These are phyloP conservation scores for Aspergillus uvarum DNA, from an alignment of 2,329 filamentous ascomycete species.

Conservation along the genomic window DNA sequence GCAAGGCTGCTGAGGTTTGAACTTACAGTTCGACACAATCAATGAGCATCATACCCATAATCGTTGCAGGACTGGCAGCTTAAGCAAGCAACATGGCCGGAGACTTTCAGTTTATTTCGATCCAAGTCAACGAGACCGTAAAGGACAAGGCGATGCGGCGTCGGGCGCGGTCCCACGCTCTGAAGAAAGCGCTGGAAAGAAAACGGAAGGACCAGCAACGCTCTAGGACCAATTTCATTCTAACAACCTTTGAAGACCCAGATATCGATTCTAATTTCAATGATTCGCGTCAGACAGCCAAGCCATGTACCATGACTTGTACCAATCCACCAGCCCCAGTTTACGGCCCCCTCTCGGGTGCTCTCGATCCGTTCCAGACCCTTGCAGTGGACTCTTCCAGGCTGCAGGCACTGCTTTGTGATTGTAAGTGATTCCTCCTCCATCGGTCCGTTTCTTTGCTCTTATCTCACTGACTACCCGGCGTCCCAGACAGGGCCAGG, in stretches of 20 bases:
- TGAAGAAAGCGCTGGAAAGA: constrained; percentile 1
- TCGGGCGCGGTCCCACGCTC: constrained; percentile 3
- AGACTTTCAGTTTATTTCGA: constrained; percentile 4
- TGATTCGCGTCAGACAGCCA: background rate
- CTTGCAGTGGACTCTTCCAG: constrained; percentile 6
- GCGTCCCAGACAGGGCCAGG: background rate
- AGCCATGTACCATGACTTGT: background rate
- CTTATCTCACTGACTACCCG: background rate
- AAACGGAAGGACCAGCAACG: constrained; percentile 2
- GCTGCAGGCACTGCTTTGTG: background rate
- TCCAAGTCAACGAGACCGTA: background rate
- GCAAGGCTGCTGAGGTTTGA: background rate
- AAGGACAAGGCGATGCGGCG: background rate
- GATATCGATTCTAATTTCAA: background rate
- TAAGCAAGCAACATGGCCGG: background rate
- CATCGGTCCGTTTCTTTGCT: background rate
- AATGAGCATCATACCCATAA: background rate
- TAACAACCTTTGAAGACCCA: background rate
- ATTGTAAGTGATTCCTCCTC: background rate
- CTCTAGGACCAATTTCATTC: background rate
- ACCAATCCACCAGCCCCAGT: background rate
- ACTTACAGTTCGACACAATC: background rate
- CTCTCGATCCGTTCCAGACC: constrained; percentile 6
- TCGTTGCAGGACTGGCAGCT: background rate
- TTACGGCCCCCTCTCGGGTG: background rate